These are phyloP conservation scores for Coriolopsis trogii DNA, from an alignment of 1,284 basidiomycete species.

Conservation along the genomic window DNA sequence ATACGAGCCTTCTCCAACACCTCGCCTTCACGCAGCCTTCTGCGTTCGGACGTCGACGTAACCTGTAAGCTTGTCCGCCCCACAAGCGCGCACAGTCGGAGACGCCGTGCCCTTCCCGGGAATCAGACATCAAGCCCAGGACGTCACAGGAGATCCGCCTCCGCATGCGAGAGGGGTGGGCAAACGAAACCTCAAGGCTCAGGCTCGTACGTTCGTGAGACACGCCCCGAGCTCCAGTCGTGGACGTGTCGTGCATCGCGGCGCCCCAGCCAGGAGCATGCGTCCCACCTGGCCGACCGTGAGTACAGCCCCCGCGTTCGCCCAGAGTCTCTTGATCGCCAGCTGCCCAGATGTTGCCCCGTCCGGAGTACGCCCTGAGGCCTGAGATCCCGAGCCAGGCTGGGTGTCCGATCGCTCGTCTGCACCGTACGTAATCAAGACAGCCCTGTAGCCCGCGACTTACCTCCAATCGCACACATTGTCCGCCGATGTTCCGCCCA, in stretches of 20 bases:
- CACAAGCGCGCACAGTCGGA: no score
- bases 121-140: constrained; percentile 14
- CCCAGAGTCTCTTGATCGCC: no score
- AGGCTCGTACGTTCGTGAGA: no score
- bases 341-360: no score
- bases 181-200: no score
- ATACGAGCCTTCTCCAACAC: not conserved
- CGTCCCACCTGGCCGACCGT: constrained; percentile 1
- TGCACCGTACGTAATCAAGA: constrained; percentile 12
- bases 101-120: no score
- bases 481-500: constrained; percentile 2
- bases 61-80: no score
- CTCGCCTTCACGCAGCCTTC: not conserved
- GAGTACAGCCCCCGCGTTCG: not conserved
- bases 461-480: constrained; percentile 13
- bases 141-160: not conserved
- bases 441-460: constrained; percentile 5
- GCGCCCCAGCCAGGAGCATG: no score
- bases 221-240: no score
- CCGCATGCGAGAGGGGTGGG: not conserved
- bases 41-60: no score
- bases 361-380: no score
- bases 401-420: not conserved
- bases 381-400: not conserved
- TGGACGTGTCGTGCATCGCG: no score